Evolutionary conservation across 2,329 filamentous ascomycete species (phyloP).

Genomic region (Ploettnerulaceae sp.): DNA sequence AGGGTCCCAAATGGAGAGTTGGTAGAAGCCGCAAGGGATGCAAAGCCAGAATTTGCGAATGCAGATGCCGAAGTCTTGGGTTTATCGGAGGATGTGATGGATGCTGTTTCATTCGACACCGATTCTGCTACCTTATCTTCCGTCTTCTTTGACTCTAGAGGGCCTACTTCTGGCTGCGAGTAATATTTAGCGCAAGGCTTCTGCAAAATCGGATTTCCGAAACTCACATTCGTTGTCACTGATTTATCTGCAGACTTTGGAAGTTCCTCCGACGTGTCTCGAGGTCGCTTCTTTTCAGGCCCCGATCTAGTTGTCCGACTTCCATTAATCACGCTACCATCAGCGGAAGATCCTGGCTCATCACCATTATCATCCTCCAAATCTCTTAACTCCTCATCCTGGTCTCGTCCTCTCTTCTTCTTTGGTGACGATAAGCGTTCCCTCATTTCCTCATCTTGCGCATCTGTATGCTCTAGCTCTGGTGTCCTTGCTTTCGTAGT

Average conservation of each 20-base stretch:
- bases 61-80: constrained; percentile 51
- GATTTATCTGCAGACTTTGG: constrained; percentile 27
- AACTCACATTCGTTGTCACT: constrained; percentile 22
- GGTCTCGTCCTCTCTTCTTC: constrained; percentile 51
- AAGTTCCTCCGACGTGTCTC: constrained; percentile 41
- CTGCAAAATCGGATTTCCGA: not conserved
- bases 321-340: constrained; percentile 38
- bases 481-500: constrained; percentile 27
- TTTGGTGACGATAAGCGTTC: constrained; percentile 56
- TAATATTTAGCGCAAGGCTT: constrained; percentile 10
- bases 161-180: constrained; percentile 10
- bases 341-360: constrained; percentile 37
- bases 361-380: constrained; percentile 32
- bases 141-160: constrained; percentile 2
- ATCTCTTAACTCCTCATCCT: constrained; percentile 43
- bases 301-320: constrained; percentile 42
- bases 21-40: constrained; percentile 56
- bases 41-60: constrained; percentile 65
- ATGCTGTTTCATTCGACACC: constrained; percentile 7
- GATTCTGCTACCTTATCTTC: constrained; percentile 3
- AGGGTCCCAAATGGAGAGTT: constrained; percentile 61
- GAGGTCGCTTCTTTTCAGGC: constrained; percentile 61
- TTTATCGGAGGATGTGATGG: constrained; percentile 26
- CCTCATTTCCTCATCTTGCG: constrained; percentile 39
- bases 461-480: constrained; percentile 36